These are phyloP conservation scores for Aspergillus pseudonomiae DNA, from an alignment of 2,329 filamentous ascomycete genomes.

Conservation along the genomic window DNA sequence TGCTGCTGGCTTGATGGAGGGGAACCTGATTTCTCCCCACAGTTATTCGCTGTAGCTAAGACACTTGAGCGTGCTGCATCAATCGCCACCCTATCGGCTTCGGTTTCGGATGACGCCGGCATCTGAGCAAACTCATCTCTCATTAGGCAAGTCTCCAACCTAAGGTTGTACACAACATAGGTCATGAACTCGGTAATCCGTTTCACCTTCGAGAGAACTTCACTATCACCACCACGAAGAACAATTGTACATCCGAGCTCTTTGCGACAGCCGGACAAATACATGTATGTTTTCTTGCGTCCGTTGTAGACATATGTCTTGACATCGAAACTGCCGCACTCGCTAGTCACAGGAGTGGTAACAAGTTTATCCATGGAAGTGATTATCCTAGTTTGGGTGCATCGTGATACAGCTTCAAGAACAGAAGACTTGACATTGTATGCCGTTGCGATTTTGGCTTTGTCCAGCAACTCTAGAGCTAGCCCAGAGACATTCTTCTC, in stretches of 20 bases:
- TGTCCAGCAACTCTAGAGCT: constrained; percentile 82
- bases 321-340: constrained; percentile 86
- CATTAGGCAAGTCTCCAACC: constrained; percentile 91
- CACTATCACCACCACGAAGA: constrained; percentile 75
- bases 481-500: constrained; percentile 91
- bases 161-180: constrained; percentile 97
- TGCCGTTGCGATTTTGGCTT: constrained; percentile 87
- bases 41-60: constrained; percentile 6
- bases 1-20: constrained; percentile 19
- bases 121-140: constrained; percentile 88
- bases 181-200: constrained; percentile 98
- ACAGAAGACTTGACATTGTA: constrained; percentile 98
- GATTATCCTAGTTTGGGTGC: constrained; percentile 88
- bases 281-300: constrained; percentile 92
- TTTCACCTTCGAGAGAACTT: constrained; percentile 77
- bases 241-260: constrained; percentile 95
- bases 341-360: constrained; percentile 72
- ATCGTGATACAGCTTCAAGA: constrained; percentile 90
- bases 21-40: constrained; percentile 11
- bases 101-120: constrained; percentile 63
- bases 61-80: constrained; percentile 13
- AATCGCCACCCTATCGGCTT: constrained; percentile 22
- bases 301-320: constrained; percentile 90
- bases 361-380: constrained; percentile 94
- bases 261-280: constrained; percentile 84